Conservation (phyloP, 495 filamentous ascomycete species). For the Talaromyces wortmannii region DNA sequence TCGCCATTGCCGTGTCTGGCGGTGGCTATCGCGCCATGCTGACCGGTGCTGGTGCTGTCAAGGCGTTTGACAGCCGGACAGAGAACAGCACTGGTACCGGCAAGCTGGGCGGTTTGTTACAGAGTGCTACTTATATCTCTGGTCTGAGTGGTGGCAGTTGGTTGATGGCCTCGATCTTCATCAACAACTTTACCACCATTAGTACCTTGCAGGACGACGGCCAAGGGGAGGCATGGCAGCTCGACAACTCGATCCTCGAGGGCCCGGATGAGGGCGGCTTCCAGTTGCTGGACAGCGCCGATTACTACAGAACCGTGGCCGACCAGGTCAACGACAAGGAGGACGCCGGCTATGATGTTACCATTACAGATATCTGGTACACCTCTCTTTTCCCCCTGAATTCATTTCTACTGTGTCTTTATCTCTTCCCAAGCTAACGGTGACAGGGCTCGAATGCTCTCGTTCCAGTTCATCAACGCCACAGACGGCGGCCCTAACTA, state of each 20-base stretch:
- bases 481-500: constrained; percentile 66
- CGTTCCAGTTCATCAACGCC: constrained; percentile 75
- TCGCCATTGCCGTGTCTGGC: constrained; percentile 49
- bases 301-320: constrained; percentile 61
- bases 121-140: constrained; percentile 72
- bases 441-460: constrained; percentile 52
- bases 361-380: constrained; percentile 78
- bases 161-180: constrained; percentile 81
- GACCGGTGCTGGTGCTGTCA: constrained; percentile 74
- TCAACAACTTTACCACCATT: constrained; percentile 82
- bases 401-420: background rate
- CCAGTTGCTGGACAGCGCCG: constrained; percentile 35
- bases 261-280: constrained; percentile 45
- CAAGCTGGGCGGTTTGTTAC: constrained; percentile 74
- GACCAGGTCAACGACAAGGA: constrained; percentile 56
- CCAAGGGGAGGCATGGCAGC: constrained; percentile 58
- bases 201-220: constrained; percentile 48
- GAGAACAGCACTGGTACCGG: constrained; percentile 54
- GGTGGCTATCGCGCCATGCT: constrained; percentile 78
- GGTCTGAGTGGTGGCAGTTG: constrained; percentile 84
- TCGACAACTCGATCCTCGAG: constrained; percentile 65
- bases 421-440: background rate
- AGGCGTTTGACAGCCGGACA: constrained; percentile 74
- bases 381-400: background rate
- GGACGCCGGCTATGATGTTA: constrained; percentile 64